These are phyloP conservation scores for Trapa incisa DNA, from an alignment of 345 rosid genomes.

Conservation along the genomic window DNA sequence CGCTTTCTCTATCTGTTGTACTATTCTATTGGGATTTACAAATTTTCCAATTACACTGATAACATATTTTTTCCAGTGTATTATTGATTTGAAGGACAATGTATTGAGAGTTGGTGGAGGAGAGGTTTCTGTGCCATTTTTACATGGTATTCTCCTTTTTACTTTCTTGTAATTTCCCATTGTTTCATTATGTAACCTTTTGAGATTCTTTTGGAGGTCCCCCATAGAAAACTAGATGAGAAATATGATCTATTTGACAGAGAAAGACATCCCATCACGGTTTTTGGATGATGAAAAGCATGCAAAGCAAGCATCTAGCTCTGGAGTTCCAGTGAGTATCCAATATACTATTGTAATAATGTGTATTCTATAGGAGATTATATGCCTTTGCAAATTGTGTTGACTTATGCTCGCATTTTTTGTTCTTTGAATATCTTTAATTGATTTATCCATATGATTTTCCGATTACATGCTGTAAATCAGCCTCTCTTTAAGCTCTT, in stretches of 20 bases:
- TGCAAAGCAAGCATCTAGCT: constrained; percentile 72
- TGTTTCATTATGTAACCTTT: constrained; percentile 2
- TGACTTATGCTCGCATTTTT: background rate
- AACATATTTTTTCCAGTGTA: constrained; percentile 42
- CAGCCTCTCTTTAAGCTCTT: background rate
- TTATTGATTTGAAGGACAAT: constrained; percentile 77
- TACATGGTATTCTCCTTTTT: constrained; percentile 52
- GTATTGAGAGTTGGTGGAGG: constrained; percentile 93
- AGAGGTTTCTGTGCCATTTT: constrained; percentile 91
- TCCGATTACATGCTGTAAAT: background rate
- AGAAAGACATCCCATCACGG: constrained; percentile 77
- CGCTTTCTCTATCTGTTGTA: background rate
- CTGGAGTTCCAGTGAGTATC: constrained; percentile 51
- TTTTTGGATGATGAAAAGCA: constrained; percentile 68
- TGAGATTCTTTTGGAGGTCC: background rate
- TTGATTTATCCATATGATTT: background rate
- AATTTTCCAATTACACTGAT: background rate
- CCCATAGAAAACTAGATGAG: background rate
- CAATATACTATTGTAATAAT: background rate
- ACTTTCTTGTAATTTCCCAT: constrained; percentile 1
- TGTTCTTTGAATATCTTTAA: background rate
- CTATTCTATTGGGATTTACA: background rate
- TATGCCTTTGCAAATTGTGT: background rate
- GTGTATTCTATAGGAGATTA: background rate
- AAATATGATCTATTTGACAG: constrained; percentile 29